A percentile compares a stretch with the other conserved stretches of the same genome.
Evolutionary conservation across 768 basidiomycete genomes (phyloP).

Genomic region (Auricularia cornea): DNA sequence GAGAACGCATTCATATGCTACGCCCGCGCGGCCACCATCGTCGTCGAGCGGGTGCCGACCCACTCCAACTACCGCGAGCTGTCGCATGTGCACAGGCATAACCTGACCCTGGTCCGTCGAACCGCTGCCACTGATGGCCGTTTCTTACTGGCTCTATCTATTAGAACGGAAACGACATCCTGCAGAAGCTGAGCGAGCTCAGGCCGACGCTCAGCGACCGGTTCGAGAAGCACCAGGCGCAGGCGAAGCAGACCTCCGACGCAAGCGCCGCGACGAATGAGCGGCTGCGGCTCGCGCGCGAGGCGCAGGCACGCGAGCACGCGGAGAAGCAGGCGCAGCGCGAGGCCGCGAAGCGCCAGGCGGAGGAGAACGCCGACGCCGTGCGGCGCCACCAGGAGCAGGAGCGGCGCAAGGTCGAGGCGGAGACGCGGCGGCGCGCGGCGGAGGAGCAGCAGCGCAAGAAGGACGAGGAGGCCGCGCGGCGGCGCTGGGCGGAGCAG

Average conservation of each 20-base stretch:
- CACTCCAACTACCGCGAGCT: slow-evolving; percentile 62
- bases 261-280: neutral
- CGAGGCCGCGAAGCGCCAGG: slow-evolving; percentile 6
- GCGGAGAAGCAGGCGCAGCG: slow-evolving; percentile 1
- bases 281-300: neutral
- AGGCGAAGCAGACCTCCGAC: slow-evolving; percentile 18
- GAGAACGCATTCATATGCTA: slow-evolving; percentile 66
- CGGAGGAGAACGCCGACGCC: slow-evolving; percentile 13
- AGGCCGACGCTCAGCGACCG: slow-evolving; percentile 57
- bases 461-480: slow-evolving; percentile 13
- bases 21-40: slow-evolving; percentile 67
- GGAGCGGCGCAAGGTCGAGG: slow-evolving; percentile 12
- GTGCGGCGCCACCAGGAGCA: slow-evolving; percentile 14
- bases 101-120: slow-evolving; percentile 55
- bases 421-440: slow-evolving; percentile 2
- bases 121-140: neutral
- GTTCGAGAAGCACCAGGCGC: slow-evolving; percentile 50
- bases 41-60: slow-evolving; percentile 67
- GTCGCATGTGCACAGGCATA: slow-evolving; percentile 49
- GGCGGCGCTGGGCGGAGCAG: slow-evolving; percentile 15
- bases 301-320: neutral
- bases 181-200: slow-evolving; percentile 54
- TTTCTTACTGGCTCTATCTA: slow-evolving; percentile 8
- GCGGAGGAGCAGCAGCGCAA: slow-evolving; percentile 9
- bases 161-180: slow-evolving; percentile 69